Percentiles rank a stretch among this genome's conserved stretches.
These are phyloP conservation scores for Kwoniella mangroviensis DNA, from an alignment of 768 basidiomycete species.

Conservation along the genomic window DNA sequence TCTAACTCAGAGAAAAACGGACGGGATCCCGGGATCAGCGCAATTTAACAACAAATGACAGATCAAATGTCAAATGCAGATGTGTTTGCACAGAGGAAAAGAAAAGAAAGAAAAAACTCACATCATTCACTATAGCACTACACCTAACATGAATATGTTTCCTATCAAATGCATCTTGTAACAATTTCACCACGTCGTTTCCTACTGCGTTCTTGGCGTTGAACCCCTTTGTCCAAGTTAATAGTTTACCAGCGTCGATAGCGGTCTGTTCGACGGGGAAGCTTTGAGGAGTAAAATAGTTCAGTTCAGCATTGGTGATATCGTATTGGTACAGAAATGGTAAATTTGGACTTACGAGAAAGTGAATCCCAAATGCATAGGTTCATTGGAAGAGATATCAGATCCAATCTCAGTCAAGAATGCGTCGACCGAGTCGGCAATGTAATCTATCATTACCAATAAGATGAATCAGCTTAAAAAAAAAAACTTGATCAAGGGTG, in stretches of 20 bases:
- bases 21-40: background rate
- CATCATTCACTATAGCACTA: constrained; percentile 92
- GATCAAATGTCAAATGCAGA: too few relatives aligned
- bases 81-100: too few relatives aligned
- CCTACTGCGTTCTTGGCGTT: constrained; percentile 87
- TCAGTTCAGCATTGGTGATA: background rate
- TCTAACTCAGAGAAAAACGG: constrained; percentile 62
- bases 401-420: constrained; percentile 75
- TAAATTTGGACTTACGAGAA: constrained; percentile 61
- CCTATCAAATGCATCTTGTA: constrained; percentile 89
- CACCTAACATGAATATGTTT: constrained; percentile 91
- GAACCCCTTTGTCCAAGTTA: constrained; percentile 91
- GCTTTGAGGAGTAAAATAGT: constrained; percentile 58
- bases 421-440: constrained; percentile 93
- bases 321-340: background rate
- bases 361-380: constrained; percentile 80
- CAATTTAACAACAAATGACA: too few relatives aligned
- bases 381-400: constrained; percentile 51
- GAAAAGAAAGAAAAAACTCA: constrained; percentile 58
- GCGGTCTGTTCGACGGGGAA: constrained; percentile 98
- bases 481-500: background rate
- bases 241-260: constrained; percentile 81
- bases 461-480: background rate
- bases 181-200: constrained; percentile 81
- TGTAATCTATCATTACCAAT: constrained; percentile 71